Conservation (phyloP, 192 early-diverging fungal genomes). For the Coemansia sp. region DNA sequence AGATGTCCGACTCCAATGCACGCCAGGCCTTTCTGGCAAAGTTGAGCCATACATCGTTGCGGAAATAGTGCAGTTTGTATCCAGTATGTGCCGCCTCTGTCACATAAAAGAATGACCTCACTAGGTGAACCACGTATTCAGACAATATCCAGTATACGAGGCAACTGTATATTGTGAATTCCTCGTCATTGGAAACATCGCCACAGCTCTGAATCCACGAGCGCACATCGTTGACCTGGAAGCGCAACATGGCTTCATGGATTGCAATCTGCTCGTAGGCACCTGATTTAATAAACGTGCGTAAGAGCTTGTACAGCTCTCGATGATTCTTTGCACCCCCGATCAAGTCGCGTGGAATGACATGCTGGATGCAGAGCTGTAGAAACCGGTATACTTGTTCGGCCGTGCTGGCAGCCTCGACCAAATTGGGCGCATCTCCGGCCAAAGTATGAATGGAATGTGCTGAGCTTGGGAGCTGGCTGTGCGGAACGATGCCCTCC, state of each 20-base stretch:
- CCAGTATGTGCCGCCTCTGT: constrained; percentile 68
- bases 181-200: too few species aligned
- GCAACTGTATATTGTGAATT: constrained; percentile 54
- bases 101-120: constrained; percentile 72
- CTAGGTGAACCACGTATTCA: constrained; percentile 56
- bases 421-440: constrained; percentile 2
- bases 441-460: neutral
- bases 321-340: constrained; percentile 58
- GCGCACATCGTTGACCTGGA: constrained; percentile 50
- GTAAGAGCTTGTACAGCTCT: constrained; percentile 55
- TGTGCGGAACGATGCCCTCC: too few species aligned
- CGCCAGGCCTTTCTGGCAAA: constrained; percentile 51
- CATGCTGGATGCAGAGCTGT: constrained; percentile 45
- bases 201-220: constrained; percentile 28
- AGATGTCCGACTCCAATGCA: constrained; percentile 39
- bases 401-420: constrained; percentile 16
- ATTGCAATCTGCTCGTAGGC: constrained; percentile 62
- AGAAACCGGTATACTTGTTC: constrained; percentile 50
- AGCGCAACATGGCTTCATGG: constrained; percentile 52
- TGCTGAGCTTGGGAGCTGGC: too few species aligned
- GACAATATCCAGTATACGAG: constrained; percentile 67
- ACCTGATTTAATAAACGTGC: constrained; percentile 53
- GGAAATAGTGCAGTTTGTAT: constrained; percentile 70
- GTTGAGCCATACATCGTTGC: constrained; percentile 68
- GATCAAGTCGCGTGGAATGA: constrained; percentile 62